A percentile compares a stretch with the other conserved stretches of the same genome.
These are phyloP conservation scores for Penicillium parvum DNA, from an alignment of 495 filamentous ascomycete species.

Conservation along the genomic window DNA sequence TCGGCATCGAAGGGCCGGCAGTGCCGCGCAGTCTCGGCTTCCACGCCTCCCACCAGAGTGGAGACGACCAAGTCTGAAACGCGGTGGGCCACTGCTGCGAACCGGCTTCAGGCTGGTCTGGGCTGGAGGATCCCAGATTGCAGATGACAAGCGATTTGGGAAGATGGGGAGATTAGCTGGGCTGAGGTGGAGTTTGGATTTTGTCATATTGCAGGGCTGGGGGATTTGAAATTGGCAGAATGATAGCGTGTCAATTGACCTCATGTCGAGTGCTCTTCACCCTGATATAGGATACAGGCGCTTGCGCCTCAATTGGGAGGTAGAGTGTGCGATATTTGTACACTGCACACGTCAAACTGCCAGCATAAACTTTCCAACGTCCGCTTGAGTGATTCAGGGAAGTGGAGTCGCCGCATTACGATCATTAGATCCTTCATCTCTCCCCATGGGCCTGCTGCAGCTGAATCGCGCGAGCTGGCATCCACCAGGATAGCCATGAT, in stretches of 20 bases:
- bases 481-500: background rate
- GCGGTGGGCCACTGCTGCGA: conserved; percentile 1
- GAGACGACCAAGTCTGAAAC: conserved; percentile 4
- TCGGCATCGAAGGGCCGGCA: background rate
- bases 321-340: too few relatives aligned
- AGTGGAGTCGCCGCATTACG: conserved; percentile 1
- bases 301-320: too few relatives aligned
- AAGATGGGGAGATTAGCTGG: too few relatives aligned
- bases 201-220: background rate
- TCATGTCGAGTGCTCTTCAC: background rate
- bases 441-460: background rate
- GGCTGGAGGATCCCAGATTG: background rate
- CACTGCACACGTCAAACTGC: background rate
- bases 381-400: too few relatives aligned
- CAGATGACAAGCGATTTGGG: too few relatives aligned
- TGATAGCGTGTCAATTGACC: background rate
- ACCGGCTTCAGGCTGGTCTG: background rate
- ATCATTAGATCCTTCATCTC: conserved; percentile 3
- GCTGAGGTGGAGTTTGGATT: background rate
- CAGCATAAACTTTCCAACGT: background rate
- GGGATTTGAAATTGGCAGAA: background rate
- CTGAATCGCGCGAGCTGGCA: background rate
- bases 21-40: background rate
- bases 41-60: background rate
- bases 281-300: too few relatives aligned